These are phyloP conservation scores for Astrephomene gubernaculifera DNA, from an alignment of 139 green algal species.

Conservation along the genomic window DNA sequence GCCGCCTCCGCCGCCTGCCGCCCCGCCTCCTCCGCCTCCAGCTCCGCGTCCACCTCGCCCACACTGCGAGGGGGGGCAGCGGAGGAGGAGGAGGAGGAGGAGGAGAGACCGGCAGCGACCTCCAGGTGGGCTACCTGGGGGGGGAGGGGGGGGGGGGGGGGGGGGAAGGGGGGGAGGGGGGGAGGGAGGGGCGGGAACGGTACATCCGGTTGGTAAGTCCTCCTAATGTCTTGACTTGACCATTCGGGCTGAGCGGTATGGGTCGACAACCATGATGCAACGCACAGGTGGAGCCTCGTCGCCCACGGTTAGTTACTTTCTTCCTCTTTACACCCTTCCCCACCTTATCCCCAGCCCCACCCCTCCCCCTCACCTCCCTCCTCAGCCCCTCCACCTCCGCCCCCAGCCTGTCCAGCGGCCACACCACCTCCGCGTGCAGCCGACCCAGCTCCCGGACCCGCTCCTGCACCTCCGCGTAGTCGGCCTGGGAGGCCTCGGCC, in stretches of 20 bases:
- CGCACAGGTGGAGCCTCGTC: background rate
- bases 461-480: constrained; percentile 33
- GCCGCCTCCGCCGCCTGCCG: constrained; percentile 25
- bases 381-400: constrained; percentile 44
- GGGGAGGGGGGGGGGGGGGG: background rate
- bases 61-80: constrained; percentile 1
- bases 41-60: constrained; percentile 40
- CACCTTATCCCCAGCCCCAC: background rate
- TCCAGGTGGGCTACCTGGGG: constrained; percentile 4
- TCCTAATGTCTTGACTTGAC: background rate
- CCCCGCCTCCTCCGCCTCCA: constrained; percentile 43
- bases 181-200: background rate
- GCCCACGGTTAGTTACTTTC: background rate
- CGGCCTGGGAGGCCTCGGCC: background rate
- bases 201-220: background rate
- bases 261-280: too few relatives aligned
- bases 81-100: too few relatives aligned
- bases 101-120: too few relatives aligned
- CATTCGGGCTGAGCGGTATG: background rate
- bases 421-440: constrained; percentile 34
- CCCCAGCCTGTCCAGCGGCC: constrained; percentile 41
- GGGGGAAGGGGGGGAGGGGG: background rate
- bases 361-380: constrained; percentile 33
- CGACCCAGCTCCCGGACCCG: background rate
- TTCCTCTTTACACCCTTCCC: background rate